Evolutionary conservation across 2,329 filamentous ascomycete species (phyloP).

Genomic region (Dactylellina drechsleri): DNA sequence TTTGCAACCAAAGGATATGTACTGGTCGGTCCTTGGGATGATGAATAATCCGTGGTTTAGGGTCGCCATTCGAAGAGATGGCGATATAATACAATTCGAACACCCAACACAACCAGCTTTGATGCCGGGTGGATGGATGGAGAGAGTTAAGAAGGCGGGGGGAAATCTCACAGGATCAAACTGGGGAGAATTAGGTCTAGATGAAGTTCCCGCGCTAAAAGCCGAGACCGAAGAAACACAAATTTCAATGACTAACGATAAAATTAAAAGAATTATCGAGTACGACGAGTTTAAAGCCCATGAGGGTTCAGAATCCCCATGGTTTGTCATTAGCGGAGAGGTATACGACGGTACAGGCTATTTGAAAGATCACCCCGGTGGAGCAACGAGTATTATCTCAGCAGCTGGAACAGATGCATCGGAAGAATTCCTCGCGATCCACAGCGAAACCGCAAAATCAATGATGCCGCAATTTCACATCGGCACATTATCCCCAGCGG

Average conservation of each 20-base stretch:
- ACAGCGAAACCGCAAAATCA: slow-evolving; percentile 88
- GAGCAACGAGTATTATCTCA: slow-evolving; percentile 82
- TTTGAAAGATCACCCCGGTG: slow-evolving; percentile 83
- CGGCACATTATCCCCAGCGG: slow-evolving; percentile 75
- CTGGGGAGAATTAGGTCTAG: slow-evolving; percentile 78
- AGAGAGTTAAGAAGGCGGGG: slow-evolving; percentile 82
- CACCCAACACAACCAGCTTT: slow-evolving; percentile 85
- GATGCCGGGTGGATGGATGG: slow-evolving; percentile 90
- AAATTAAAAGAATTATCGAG: slow-evolving; percentile 71
- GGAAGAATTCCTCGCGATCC: slow-evolving; percentile 91
- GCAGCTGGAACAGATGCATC: slow-evolving; percentile 83
- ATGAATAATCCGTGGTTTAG: slow-evolving; percentile 98
- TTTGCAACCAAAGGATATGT: slow-evolving; percentile 89
- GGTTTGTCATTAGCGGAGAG: slow-evolving; percentile 89
- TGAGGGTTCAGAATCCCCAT: slow-evolving; percentile 73
- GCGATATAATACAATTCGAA: slow-evolving; percentile 76
- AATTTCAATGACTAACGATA: slow-evolving; percentile 76
- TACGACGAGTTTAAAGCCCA: slow-evolving; percentile 78
- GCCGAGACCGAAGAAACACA: slow-evolving; percentile 63
- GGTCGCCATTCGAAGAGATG: slow-evolving; percentile 74
- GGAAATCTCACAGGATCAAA: slow-evolving; percentile 82
- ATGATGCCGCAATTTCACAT: slow-evolving; percentile 92
- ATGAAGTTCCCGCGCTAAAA: slow-evolving; percentile 69
- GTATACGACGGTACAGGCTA: slow-evolving; percentile 88
- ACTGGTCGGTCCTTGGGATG: slow-evolving; percentile 95